These are phyloP conservation scores for Tausonia pullulans DNA, from an alignment of 1,284 basidiomycete genomes.

Conservation along the genomic window DNA sequence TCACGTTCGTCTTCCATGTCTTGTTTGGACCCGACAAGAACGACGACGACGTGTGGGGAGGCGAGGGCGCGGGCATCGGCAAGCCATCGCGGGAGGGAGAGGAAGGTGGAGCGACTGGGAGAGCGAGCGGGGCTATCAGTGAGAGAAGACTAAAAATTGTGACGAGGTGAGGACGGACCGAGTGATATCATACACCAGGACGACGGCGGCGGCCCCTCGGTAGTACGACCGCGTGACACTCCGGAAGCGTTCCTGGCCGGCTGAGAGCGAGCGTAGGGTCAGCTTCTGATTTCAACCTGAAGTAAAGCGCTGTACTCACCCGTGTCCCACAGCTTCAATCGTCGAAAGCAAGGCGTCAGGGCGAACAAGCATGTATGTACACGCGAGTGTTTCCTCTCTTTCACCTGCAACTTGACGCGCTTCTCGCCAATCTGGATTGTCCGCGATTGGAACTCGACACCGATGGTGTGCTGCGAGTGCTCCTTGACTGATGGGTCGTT, in stretches of 20 bases:
- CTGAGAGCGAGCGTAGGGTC: constrained; percentile 27
- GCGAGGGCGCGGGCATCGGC: constrained; percentile 79
- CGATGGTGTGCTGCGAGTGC: constrained; percentile 93
- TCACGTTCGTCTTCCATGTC: constrained; percentile 89
- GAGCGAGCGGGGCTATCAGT: constrained; percentile 11
- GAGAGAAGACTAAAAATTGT: constrained; percentile 12
- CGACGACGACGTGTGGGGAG: constrained; percentile 72
- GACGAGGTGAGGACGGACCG: constrained; percentile 45
- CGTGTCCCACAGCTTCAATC: constrained; percentile 80
- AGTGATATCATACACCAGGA: constrained; percentile 94
- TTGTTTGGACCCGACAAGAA: constrained; percentile 90
- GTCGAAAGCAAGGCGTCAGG: not conserved
- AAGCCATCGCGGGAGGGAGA: constrained; percentile 74
- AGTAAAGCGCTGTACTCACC: not conserved
- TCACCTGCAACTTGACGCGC: constrained; percentile 82
- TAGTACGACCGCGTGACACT: constrained; percentile 92
- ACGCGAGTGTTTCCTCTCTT: not conserved
- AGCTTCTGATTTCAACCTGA: not conserved
- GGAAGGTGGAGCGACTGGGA: constrained; percentile 46
- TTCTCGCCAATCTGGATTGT: constrained; percentile 83
- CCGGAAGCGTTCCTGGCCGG: constrained; percentile 88
- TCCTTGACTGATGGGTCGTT: constrained; percentile 61
- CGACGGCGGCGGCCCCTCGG: constrained; percentile 84
- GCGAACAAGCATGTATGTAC: constrained; percentile 10
- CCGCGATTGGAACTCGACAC: constrained; percentile 85